Evolutionary conservation across 805 yeast genomes (phyloP).

Genomic region (Ogataea thermomethanolica): DNA sequence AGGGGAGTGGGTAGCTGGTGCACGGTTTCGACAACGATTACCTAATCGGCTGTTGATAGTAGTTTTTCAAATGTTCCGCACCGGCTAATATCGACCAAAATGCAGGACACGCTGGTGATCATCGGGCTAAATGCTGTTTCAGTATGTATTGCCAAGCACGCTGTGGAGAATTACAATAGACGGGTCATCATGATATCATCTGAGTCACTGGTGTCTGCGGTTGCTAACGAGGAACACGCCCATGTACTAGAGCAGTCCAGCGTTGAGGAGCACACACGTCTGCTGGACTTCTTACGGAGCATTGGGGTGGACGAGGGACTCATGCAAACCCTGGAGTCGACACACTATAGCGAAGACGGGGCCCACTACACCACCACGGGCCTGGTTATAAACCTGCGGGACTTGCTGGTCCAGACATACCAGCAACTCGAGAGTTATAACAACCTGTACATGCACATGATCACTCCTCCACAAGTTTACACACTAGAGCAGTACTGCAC

Average conservation of each 20-base stretch:
- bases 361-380: background rate
- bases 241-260: constrained; percentile 16
- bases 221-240: constrained; percentile 12
- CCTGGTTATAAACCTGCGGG: constrained; percentile 7
- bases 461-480: constrained; percentile 11
- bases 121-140: constrained; percentile 16
- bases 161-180: constrained; percentile 4
- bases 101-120: constrained; percentile 8
- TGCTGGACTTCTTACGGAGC: too few species aligned
- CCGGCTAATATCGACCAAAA: background rate
- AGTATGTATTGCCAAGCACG: constrained; percentile 10
- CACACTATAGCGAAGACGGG: constrained; percentile 10
- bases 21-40: constrained; percentile 1
- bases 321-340: constrained; percentile 13
- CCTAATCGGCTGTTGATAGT: background rate
- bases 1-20: constrained; percentile 5
- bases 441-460: constrained; percentile 9
- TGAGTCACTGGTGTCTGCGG: constrained; percentile 9
- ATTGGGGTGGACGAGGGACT: constrained; percentile 6
- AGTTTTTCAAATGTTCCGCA: background rate
- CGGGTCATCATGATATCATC: constrained; percentile 16
- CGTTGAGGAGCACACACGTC: background rate
- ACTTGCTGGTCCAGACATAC: constrained; percentile 10
- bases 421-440: constrained; percentile 2
- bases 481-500: constrained; percentile 7